phyloP scores from a whole-genome alignment of 2,329 filamentous ascomycete species.

The Aschersonia sp. region DNA sequence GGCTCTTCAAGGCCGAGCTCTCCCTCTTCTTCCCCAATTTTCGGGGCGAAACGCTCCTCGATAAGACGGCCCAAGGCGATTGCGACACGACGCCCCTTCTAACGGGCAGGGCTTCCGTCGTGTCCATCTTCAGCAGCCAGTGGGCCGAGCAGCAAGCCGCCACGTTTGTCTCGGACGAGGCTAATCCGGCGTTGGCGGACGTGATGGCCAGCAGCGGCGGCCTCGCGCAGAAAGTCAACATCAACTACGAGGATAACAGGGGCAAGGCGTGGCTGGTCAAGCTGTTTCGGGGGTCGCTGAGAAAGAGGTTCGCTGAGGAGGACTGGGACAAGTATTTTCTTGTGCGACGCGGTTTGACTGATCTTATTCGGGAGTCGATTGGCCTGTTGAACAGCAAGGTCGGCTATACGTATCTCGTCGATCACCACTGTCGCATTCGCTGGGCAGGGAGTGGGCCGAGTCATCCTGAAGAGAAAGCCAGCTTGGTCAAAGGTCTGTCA shows the following conservation, averaged over 20 bases:
- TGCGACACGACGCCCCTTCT: conserved; percentile 65
- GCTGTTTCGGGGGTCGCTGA: conserved; percentile 39
- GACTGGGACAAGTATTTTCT: conserved; percentile 50
- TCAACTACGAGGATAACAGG: conserved; percentile 78
- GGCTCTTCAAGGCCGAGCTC: conserved; percentile 69
- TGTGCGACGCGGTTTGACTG: conserved; percentile 41
- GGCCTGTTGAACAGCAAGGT: conserved; percentile 79
- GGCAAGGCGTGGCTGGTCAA: conserved; percentile 47
- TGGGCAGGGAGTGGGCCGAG: conserved; percentile 79
- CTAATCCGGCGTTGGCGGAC: conserved; percentile 57
- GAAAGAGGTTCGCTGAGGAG: conserved; percentile 31
- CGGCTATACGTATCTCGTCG: conserved; percentile 85
- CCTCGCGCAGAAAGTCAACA: conserved; percentile 60
- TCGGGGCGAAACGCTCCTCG: conserved; percentile 56
- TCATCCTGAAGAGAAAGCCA: conserved; percentile 49
- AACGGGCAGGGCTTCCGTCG: conserved; percentile 58
- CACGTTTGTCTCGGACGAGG: conserved; percentile 50
- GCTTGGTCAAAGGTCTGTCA: conserved; percentile 49
- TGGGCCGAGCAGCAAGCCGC: conserved; percentile 77
- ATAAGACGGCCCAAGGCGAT: conserved; percentile 32
- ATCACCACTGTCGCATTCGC: conserved; percentile 74
- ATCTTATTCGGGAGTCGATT: conserved; percentile 47
- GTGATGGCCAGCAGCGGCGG: conserved; percentile 39
- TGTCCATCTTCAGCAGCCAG: conserved; percentile 65
- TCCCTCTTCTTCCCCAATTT: conserved; percentile 93